Percentiles rank a stretch among this genome's conserved stretches.
Conservation (phyloP, 257 asterid genomes). For the Gentiana straminea region DNA sequence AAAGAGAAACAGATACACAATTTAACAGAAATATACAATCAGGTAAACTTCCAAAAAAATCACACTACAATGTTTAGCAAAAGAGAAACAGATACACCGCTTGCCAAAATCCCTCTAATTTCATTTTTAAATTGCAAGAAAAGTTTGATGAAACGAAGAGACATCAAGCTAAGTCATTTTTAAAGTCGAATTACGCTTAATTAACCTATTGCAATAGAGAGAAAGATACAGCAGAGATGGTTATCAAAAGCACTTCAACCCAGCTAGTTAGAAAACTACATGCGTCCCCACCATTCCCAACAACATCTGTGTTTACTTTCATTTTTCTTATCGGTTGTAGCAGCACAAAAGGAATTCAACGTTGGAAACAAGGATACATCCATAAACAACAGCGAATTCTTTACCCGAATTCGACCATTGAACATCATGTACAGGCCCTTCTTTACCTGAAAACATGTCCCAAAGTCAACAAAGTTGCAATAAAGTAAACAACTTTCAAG, state of each 20-base stretch:
- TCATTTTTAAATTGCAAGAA: too few species aligned
- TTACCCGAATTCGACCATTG: constrained; percentile 85
- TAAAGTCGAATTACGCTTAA: too few species aligned
- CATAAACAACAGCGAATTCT: constrained; percentile 98
- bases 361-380: constrained; percentile 67
- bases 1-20: too few species aligned
- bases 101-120: too few species aligned
- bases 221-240: neutral
- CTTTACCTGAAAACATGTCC: constrained; percentile 60
- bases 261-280: neutral
- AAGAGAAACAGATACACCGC: too few species aligned
- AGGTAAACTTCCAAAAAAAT: too few species aligned
- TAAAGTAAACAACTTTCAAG: constrained; percentile 4
- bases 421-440: constrained; percentile 97
- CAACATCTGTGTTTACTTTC: neutral
- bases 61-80: too few species aligned
- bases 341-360: neutral
- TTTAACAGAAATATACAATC: too few species aligned
- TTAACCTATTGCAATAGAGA: too few species aligned
- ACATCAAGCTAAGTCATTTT: too few species aligned
- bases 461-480: constrained; percentile 9
- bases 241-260: neutral
- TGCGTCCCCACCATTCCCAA: neutral
- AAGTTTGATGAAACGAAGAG: too few species aligned
- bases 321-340: neutral